Conservation (phyloP, 75 land plant species). For the Selaginella tamariscina region DNA sequence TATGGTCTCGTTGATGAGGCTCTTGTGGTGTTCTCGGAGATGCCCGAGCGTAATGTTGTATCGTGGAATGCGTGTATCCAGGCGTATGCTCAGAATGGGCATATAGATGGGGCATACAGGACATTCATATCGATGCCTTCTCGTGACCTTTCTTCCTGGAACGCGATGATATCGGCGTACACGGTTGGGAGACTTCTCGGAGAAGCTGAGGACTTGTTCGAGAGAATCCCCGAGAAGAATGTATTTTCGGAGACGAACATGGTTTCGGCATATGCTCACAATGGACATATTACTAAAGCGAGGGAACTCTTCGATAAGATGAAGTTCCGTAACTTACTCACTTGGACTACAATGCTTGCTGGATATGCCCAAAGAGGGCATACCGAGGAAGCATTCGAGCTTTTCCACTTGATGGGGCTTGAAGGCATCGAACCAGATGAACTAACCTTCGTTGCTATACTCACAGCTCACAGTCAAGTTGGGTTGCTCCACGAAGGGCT, state of each 20-base stretch:
- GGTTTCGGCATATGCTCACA: neutral
- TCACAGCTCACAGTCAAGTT: neutral
- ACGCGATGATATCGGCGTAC: neutral
- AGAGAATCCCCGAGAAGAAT: neutral
- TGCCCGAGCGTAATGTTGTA: neutral
- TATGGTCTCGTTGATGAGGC: neutral
- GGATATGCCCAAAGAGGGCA: neutral
- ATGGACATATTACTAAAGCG: neutral
- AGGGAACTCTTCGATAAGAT: neutral
- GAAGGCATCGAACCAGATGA: neutral
- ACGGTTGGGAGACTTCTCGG: neutral
- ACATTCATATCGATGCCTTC: neutral
- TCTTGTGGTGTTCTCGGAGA: neutral
- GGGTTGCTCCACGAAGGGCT: neutral
- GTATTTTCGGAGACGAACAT: neutral
- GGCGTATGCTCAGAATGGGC: neutral
- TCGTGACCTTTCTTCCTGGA: neutral
- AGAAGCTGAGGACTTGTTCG: neutral
- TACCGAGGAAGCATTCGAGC: neutral
- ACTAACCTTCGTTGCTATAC: neutral
- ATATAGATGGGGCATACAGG: neutral
- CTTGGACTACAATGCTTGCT: neutral
- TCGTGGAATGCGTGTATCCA: neutral
- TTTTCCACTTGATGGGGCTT: neutral
- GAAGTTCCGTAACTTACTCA: neutral